These are phyloP conservation scores for Penicillium lagena DNA, from an alignment of 495 filamentous ascomycete species.

Conservation along the genomic window DNA sequence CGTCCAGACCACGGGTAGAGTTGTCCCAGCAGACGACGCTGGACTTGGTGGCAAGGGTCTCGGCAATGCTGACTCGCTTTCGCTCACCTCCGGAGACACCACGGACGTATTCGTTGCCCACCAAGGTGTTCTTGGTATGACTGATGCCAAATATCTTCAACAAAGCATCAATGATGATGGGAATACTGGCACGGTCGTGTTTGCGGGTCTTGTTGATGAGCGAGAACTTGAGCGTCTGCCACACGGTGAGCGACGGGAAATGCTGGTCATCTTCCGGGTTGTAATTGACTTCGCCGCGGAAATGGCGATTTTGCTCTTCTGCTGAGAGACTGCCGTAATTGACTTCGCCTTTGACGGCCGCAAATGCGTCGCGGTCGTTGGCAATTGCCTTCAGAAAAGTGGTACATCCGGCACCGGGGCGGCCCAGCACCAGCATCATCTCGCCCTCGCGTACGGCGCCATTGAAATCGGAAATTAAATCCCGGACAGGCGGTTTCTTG, in stretches of 20 bases:
- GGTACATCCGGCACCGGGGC: constrained; percentile 73
- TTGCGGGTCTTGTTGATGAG: constrained; percentile 80
- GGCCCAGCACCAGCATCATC: constrained; percentile 79
- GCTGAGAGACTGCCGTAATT: constrained; percentile 72
- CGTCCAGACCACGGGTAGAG: constrained; percentile 74
- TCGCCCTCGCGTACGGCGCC: constrained; percentile 73
- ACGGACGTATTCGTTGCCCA: constrained; percentile 79
- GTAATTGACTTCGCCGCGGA: constrained; percentile 77
- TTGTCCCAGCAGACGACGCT: constrained; percentile 67
- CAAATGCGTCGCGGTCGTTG: constrained; percentile 62
- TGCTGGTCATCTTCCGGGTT: constrained; percentile 79
- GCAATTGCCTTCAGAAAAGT: constrained; percentile 75
- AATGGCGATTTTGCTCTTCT: constrained; percentile 58
- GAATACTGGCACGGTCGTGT: constrained; percentile 57
- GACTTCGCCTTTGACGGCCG: constrained; percentile 63
- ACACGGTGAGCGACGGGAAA: constrained; percentile 71
- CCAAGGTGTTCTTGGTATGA: constrained; percentile 75
- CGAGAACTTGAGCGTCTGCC: constrained; percentile 76
- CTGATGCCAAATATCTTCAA: constrained; percentile 71
- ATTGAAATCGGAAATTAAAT: constrained; percentile 68
- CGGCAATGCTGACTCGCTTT: constrained; percentile 66
- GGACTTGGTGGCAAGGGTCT: constrained; percentile 61
- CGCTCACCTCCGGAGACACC: constrained; percentile 68
- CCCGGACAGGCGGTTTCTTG: constrained; percentile 43
- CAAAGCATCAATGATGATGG: constrained; percentile 56